These are phyloP conservation scores for Fusarium sterilihyphosum DNA, from an alignment of 2,329 filamentous ascomycete species.

Conservation along the genomic window DNA sequence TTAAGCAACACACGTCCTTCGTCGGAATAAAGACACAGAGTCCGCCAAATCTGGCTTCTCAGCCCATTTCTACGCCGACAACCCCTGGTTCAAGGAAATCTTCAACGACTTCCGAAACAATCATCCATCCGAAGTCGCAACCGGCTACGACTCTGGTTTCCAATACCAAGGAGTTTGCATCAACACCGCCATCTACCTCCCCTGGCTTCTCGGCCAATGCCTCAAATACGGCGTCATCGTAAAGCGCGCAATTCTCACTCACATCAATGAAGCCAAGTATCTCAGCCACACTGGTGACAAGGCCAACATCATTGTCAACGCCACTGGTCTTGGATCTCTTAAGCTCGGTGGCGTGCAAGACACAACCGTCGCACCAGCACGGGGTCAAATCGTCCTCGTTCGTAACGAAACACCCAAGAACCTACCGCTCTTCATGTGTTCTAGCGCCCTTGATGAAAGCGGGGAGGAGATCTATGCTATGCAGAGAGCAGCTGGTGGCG, in stretches of 20 bases:
- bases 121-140: constrained; percentile 64
- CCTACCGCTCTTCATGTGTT: constrained; percentile 73
- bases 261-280: constrained; percentile 74
- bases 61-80: constrained; percentile 52
- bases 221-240: constrained; percentile 77
- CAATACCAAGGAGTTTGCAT: constrained; percentile 89
- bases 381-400: constrained; percentile 87
- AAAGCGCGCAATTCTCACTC: constrained; percentile 68
- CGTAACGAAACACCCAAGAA: constrained; percentile 70
- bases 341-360: constrained; percentile 86
- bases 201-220: constrained; percentile 86
- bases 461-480: constrained; percentile 85
- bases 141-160: constrained; percentile 75
- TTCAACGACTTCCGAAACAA: constrained; percentile 76
- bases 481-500: constrained; percentile 79
- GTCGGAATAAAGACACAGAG: constrained; percentile 69
- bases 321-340: constrained; percentile 80
- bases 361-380: constrained; percentile 73
- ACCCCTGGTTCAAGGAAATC: constrained; percentile 79
- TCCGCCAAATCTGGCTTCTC: constrained; percentile 48
- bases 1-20: constrained; percentile 59
- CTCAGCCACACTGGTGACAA: constrained; percentile 61
- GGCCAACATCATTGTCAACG: constrained; percentile 81
- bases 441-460: constrained; percentile 76
- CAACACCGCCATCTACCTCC: constrained; percentile 87